Evolutionary conservation across 169 alveolate genomes (phyloP).

Genomic region (Babesia ovata): DNA sequence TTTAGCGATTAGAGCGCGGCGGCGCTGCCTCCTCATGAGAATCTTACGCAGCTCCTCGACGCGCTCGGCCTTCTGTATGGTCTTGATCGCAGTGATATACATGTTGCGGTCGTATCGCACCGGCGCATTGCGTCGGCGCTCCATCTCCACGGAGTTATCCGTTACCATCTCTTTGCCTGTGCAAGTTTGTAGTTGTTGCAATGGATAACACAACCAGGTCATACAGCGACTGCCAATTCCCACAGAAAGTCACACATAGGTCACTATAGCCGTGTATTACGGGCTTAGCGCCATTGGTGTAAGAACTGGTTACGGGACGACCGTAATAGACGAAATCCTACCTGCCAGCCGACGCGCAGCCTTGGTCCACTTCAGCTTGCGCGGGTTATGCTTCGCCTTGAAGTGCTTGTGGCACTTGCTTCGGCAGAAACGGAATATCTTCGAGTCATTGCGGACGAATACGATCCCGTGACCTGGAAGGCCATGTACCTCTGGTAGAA

Average conservation of each 20-base stretch:
- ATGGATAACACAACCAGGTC: not conserved
- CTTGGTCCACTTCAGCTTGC: conserved; percentile 98
- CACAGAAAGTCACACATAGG: not conserved
- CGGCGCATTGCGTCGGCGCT: conserved; percentile 94
- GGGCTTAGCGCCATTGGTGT: not conserved
- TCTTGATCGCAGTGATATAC: conserved; percentile 93
- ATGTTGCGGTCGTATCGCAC: conserved; percentile 93
- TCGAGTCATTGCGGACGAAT: conserved; percentile 97
- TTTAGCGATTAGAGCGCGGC: conserved; percentile 49
- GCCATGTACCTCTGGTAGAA: not conserved
- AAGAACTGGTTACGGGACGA: not conserved
- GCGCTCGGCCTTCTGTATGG: conserved; percentile 92
- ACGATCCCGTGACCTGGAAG: conserved; percentile 94
- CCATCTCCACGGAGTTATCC: conserved; percentile 95
- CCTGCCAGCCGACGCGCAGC: conserved; percentile 93
- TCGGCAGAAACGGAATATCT: conserved; percentile 96
- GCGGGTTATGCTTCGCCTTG: conserved; percentile 97
- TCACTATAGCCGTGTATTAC: not conserved
- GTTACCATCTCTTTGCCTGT: conserved; percentile 93
- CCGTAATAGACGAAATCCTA: not conserved
- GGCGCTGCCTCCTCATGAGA: conserved; percentile 32
- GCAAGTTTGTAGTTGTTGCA: not conserved
- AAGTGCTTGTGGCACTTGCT: conserved; percentile 98
- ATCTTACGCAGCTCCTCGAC: conserved; percentile 89
- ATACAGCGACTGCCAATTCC: not conserved